phyloP scores from a whole-genome alignment of 805 yeast species.

The Candida fluviatilis region DNA sequence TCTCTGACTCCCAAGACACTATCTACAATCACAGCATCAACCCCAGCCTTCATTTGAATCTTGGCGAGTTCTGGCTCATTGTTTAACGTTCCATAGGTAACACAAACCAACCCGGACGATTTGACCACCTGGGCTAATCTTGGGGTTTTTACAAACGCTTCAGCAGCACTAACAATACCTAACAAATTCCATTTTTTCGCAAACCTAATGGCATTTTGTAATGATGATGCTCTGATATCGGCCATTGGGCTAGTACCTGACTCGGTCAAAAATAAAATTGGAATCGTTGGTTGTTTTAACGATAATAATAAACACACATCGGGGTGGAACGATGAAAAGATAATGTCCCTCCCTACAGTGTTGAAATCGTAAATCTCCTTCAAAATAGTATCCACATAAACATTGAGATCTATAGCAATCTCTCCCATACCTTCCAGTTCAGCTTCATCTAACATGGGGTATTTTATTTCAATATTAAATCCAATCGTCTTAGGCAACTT shows the following conservation, averaged over 20 bases:
- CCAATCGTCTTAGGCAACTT: constrained; percentile 83
- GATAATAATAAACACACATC: constrained; percentile 84
- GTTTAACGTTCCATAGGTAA: constrained; percentile 82
- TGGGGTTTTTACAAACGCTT: constrained; percentile 84
- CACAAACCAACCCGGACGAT: constrained; percentile 86
- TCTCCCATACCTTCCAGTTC: constrained; percentile 85
- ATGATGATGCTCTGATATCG: constrained; percentile 79
- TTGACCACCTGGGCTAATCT: constrained; percentile 88
- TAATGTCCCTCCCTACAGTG: constrained; percentile 75
- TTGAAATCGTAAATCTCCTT: constrained; percentile 71
- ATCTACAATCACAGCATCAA: constrained; percentile 98
- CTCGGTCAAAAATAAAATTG: constrained; percentile 86
- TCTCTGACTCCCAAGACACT: constrained; percentile 89
- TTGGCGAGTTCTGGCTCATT: constrained; percentile 81
- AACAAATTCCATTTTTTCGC: constrained; percentile 86
- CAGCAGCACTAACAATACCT: constrained; percentile 88
- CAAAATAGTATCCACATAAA: constrained; percentile 84
- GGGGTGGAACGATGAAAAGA: constrained; percentile 92
- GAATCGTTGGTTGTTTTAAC: constrained; percentile 89
- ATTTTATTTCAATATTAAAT: constrained; percentile 90
- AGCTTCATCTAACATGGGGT: constrained; percentile 93
- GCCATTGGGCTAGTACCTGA: constrained; percentile 84
- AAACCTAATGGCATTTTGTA: constrained; percentile 88
- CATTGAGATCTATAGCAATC: constrained; percentile 75
- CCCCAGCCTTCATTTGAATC: constrained; percentile 88